A percentile compares a stretch with the other conserved stretches of the same genome.
Evolutionary conservation across 352 stramenopile genomes (phyloP).

Genomic region (Halophytophthora polymorphica): DNA sequence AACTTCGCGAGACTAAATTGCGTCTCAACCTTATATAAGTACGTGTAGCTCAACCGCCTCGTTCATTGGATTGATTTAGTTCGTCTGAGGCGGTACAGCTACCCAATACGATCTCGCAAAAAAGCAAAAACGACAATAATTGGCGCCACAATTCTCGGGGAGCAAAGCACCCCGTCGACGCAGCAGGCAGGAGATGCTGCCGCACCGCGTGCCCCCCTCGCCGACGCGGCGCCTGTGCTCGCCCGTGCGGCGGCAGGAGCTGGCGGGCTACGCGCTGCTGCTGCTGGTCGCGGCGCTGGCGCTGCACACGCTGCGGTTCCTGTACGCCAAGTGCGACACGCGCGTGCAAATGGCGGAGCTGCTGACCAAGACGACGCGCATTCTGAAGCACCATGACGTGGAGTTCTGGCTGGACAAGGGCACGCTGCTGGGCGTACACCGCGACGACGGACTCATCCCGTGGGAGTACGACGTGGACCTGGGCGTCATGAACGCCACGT

Average conservation of each 20-base stretch:
- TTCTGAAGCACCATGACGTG: slow-evolving; percentile 61
- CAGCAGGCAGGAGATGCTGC: slow-evolving; percentile 20
- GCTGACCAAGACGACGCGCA: slow-evolving; percentile 60
- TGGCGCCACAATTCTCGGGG: not conserved
- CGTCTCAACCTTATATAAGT: too few relatives aligned
- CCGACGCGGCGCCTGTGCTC: slow-evolving; percentile 11
- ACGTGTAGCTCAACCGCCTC: too few relatives aligned
- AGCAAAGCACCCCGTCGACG: not conserved
- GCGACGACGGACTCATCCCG: slow-evolving; percentile 67
- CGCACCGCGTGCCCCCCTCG: slow-evolving; percentile 19
- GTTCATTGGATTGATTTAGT: too few relatives aligned
- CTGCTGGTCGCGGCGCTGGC: slow-evolving; percentile 21
- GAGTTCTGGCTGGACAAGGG: slow-evolving; percentile 86
- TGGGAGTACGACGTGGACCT: slow-evolving; percentile 83
- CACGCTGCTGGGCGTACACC: slow-evolving; percentile 65
- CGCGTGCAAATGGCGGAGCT: slow-evolving; percentile 62
- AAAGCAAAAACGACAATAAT: not conserved
- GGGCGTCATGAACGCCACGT: slow-evolving; percentile 76
- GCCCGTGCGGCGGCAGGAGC: slow-evolving; percentile 16
- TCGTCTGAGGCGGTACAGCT: too few relatives aligned
- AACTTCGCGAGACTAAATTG: too few relatives aligned
- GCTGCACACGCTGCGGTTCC: slow-evolving; percentile 49
- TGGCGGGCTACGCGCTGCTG: slow-evolving; percentile 27
- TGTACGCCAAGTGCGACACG: slow-evolving; percentile 78
- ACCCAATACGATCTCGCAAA: too few relatives aligned